Conservation (phyloP, 2,329 filamentous ascomycete genomes). For the Botrytis aclada region DNA sequence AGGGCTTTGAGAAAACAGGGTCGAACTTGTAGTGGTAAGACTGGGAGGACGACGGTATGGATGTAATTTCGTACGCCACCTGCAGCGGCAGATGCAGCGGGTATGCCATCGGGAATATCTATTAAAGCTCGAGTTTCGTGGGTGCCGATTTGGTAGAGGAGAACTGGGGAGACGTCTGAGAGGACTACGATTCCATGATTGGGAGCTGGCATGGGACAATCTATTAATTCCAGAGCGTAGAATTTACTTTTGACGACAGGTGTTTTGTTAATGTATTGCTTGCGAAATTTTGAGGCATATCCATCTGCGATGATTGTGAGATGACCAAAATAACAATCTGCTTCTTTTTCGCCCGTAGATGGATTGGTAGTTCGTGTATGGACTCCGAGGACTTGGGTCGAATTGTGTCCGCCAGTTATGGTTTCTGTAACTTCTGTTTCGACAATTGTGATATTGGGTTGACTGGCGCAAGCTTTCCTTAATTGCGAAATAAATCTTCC, state of each 20-base stretch:
- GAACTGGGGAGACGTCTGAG: constrained; percentile 70
- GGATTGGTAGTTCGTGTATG: constrained; percentile 64
- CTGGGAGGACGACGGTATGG: constrained; percentile 72
- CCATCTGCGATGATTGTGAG: constrained; percentile 90
- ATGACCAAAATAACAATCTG: constrained; percentile 82
- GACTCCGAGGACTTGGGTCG: constrained; percentile 76
- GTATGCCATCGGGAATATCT: constrained; percentile 76
- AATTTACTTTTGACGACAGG: constrained; percentile 82
- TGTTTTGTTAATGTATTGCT: constrained; percentile 64
- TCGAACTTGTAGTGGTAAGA: constrained; percentile 67
- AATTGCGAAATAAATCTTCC: constrained; percentile 86
- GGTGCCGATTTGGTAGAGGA: constrained; percentile 95
- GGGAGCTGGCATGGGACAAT: constrained; percentile 72
- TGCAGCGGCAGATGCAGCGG: constrained; percentile 66
- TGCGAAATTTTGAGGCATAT: constrained; percentile 88
- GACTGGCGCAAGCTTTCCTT: constrained; percentile 67
- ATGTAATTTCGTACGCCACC: constrained; percentile 88
- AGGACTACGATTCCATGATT: constrained; percentile 87
- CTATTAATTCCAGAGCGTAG: constrained; percentile 88
- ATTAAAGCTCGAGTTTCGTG: constrained; percentile 89
- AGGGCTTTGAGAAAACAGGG: constrained; percentile 74
- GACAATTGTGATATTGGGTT: constrained; percentile 83
- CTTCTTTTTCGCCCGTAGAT: constrained; percentile 52
- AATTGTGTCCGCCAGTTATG: constrained; percentile 61
- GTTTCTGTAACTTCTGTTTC: constrained; percentile 82